Evolutionary conservation across 1,139 yeast genomes (phyloP), one percentile per base, ranked within the genome.

Genomic region (Neolecta irregularis): DNA sequence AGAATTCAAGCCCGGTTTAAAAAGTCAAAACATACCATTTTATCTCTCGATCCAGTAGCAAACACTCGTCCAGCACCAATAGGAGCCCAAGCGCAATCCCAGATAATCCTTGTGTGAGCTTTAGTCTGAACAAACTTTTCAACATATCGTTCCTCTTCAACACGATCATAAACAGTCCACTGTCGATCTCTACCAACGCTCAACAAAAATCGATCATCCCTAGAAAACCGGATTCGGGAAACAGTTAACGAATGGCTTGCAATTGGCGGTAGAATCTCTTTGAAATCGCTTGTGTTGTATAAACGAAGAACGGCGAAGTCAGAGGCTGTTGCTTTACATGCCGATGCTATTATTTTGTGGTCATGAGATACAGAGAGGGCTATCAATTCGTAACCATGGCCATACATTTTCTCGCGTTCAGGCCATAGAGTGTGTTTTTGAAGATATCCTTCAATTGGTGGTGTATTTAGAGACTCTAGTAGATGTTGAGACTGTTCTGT

Each of bases 371-470:
- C 67, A 36, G 80, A 92, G 35, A 85, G 65, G 31, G 92, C 67
- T 0, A 83, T 71, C 33, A 85, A 73, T 54, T 91, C 99, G 56
- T 83, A 91, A 9, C 99, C 99, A 54, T 91, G 99, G 1, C 98
- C 98, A 50, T 88, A 91, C 34, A 91, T 58, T 53, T 91, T 91
- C 49, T 91, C 98, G 37, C 75, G 58, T 52, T 91, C 99, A 0
- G 98, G 98, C 74, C 91, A 91, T 39, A 91, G 64, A 0, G 96
- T 79, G 51, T 76, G 80, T 48, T 96, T 65, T 54, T 91, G 98
- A 26, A 91, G 62, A 43, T 79, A 79, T 49, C 83, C 93, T 53
- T 85, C 96, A 35, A 76, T 57, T 1, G 95, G 95, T 4, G 93
- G 93, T 1, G 57, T 51, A 0, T 46, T 44, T 35, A 77, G 56